Evolutionary conservation across 2,329 filamentous ascomycete species (phyloP).

Genomic region (Paraphoma chrysanthemicola): DNA sequence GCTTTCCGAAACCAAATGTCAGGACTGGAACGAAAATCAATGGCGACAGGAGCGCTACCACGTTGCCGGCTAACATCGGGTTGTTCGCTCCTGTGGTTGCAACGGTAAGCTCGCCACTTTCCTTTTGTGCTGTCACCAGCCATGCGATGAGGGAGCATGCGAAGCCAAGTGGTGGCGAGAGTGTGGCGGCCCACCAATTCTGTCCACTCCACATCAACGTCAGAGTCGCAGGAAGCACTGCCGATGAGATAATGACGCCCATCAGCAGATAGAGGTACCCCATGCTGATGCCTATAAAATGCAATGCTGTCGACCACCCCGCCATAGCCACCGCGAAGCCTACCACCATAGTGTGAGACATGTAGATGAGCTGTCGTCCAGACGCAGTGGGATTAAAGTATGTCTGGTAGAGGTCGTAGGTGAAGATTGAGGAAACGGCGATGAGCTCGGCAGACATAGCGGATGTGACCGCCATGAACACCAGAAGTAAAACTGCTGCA

Average conservation of each 20-base stretch:
- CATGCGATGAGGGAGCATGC: constrained; percentile 74
- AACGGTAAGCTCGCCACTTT: constrained; percentile 74
- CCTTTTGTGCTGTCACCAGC: constrained; percentile 76
- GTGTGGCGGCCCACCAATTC: constrained; percentile 75
- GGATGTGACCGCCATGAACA: constrained; percentile 91
- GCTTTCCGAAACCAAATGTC: constrained; percentile 71
- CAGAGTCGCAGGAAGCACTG: constrained; percentile 81
- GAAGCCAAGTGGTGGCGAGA: constrained; percentile 74
- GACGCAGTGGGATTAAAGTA: constrained; percentile 82
- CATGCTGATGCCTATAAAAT: constrained; percentile 74
- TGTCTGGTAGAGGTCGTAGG: constrained; percentile 87
- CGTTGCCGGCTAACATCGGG: constrained; percentile 88
- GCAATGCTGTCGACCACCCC: constrained; percentile 75
- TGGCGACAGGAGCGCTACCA: constrained; percentile 80
- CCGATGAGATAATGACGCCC: constrained; percentile 87
- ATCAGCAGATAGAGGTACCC: constrained; percentile 89
- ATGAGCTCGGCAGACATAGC: constrained; percentile 85
- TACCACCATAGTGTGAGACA: constrained; percentile 76
- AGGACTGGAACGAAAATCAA: constrained; percentile 76
- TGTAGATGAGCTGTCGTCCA: constrained; percentile 78
- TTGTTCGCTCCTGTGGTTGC: constrained; percentile 78
- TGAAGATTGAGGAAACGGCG: constrained; percentile 85
- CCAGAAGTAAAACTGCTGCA: constrained; percentile 76
- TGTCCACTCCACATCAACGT: constrained; percentile 83
- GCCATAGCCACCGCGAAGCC: constrained; percentile 81